Base-by-base conservation (phyloP, 768 basidiomycete genomes). In the Baorangia bicolor region DNA sequence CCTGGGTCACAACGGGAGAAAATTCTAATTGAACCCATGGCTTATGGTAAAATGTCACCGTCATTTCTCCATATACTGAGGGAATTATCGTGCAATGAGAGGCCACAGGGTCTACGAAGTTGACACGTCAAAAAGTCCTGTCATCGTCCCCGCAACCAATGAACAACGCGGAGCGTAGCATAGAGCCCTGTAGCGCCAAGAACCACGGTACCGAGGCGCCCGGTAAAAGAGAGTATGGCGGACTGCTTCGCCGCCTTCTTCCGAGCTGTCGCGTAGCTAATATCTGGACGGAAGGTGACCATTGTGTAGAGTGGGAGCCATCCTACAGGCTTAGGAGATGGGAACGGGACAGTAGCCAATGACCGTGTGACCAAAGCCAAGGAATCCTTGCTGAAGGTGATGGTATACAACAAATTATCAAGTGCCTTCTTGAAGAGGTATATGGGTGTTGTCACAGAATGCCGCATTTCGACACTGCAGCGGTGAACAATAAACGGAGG, bases 221-320 rank as follows among this genome's bases (percentile, higher is more conserved):
- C 81, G 14, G 78, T 66, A 47, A 71, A 67, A 49, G 75, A 70
- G 58, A 98, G 74, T 50, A 91, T 78, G 30, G 68, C 71, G n/a
- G 80, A 75, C 74, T 99, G 96, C 68, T 78, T 75, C 57, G 73
- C 77, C 53, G 88, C 88, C 71, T 85, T 86, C 67, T 77, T 79
- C 69, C 83, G 81, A 21, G 88, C 95, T 47, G 84, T 85, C 53
- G 86, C 85, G 69, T 99, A 99, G 69, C 87, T 88, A 64, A 99
- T 84, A 73, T 98, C 96, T 48, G 94, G 92, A 39, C 96, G 83
- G 77, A 99, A 99, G 41, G 96, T 98, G 61, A 97, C 88, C 95
- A 98, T 97, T 33, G 92, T 92, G 73, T 99, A 99, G 47, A 96
- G 79, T 54, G 93, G 90, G 49, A 94, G 81, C 95, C 95, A 98